Conservation (phyloP, 768 basidiomycete genomes). For the Lentinula aciculospora region DNA sequence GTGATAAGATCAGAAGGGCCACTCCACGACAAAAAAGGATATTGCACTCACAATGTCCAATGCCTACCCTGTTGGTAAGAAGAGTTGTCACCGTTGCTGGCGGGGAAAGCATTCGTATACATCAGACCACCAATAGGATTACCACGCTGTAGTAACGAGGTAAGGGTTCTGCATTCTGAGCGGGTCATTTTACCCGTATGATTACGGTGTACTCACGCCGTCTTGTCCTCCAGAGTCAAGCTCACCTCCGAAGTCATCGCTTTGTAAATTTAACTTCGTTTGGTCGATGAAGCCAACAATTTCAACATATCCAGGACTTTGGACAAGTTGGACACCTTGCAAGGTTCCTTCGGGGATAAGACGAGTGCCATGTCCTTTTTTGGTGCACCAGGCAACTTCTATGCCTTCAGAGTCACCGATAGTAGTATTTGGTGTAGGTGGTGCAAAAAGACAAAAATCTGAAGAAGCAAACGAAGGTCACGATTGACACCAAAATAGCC, state of each 20-base stretch:
- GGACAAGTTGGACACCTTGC: slow-evolving; percentile 49
- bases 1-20: background rate
- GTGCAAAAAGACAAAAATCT: slow-evolving; percentile 62
- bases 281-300: slow-evolving; percentile 59
- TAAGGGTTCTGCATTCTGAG: background rate
- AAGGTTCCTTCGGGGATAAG: slow-evolving; percentile 55
- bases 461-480: background rate
- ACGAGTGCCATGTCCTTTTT: slow-evolving; percentile 57
- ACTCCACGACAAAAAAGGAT: background rate
- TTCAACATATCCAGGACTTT: slow-evolving; percentile 47
- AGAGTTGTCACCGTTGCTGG: slow-evolving; percentile 26
- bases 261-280: slow-evolving; percentile 38
- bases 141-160: slow-evolving; percentile 33
- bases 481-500: background rate
- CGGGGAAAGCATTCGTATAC: slow-evolving; percentile 39
- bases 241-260: slow-evolving; percentile 62
- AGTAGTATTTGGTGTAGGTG: slow-evolving; percentile 36
- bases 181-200: background rate
- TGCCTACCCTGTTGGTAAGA: slow-evolving; percentile 37
- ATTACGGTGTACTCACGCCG: slow-evolving; percentile 26
- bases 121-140: slow-evolving; percentile 53
- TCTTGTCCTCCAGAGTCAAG: slow-evolving; percentile 66
- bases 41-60: slow-evolving; percentile 41
- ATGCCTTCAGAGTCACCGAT: slow-evolving; percentile 58
- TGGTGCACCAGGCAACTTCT: slow-evolving; percentile 65